Evolutionary conservation across 78 protist genomes (phyloP).

Genomic region (Anaeramoeba flamelloides): DNA sequence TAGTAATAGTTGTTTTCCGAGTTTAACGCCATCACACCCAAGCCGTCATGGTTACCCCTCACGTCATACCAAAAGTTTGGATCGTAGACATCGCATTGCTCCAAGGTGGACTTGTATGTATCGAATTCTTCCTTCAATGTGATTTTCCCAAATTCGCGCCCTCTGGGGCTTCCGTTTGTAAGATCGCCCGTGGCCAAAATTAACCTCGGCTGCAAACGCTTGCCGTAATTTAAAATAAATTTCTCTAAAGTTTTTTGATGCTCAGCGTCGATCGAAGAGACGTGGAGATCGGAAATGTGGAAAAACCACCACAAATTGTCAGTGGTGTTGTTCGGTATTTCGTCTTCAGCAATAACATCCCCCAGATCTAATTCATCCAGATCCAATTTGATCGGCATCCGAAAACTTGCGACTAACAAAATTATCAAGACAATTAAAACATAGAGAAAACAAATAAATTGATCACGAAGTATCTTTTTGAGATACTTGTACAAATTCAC

Average conservation of each 20-base stretch:
- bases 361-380: too few species aligned
- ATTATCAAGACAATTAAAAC: too few species aligned
- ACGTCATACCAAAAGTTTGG: not conserved
- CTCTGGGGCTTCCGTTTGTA: not conserved
- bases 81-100: not conserved
- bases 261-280: not conserved
- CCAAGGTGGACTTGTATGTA: not conserved
- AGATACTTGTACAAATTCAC: too few species aligned
- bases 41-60: not conserved
- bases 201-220: not conserved
- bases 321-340: not conserved
- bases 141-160: not conserved
- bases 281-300: not conserved
- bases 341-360: too few species aligned
- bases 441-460: too few species aligned
- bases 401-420: too few species aligned
- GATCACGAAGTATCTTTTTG: too few species aligned
- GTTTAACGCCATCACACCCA: not conserved
- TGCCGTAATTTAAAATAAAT: not conserved
- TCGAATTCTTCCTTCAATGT: not conserved
- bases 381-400: too few species aligned
- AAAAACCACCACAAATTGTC: slow-evolving; percentile 1
- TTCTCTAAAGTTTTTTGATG: not conserved
- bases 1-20: not conserved
- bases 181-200: not conserved